Evolutionary conservation across 257 asterid species (phyloP).

Genomic region (Penstemon newberryi): DNA sequence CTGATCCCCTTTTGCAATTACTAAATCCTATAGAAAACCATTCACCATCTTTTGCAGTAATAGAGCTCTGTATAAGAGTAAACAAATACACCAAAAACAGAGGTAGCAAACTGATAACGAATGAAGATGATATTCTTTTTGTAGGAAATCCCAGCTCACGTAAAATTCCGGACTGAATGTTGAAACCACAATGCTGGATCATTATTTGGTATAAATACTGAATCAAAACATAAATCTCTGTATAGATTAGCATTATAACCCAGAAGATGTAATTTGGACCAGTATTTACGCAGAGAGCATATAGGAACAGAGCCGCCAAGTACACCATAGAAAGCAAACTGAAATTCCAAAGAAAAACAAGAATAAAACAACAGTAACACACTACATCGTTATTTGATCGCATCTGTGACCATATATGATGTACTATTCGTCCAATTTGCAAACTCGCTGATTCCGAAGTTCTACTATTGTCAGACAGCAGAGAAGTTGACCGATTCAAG

Average conservation of each 20-base stretch:
- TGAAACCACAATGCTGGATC: conserved; percentile 95
- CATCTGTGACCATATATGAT: conserved; percentile 92
- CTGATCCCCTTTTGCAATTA: conserved; percentile 46
- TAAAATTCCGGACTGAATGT: conserved; percentile 65
- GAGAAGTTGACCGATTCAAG: conserved; percentile 64
- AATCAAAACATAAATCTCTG: conserved; percentile 77
- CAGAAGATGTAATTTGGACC: conserved; percentile 93
- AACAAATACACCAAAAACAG: conserved; percentile 85
- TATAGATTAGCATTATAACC: conserved; percentile 87
- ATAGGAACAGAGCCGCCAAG: conserved; percentile 80
- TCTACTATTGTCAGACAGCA: conserved; percentile 83
- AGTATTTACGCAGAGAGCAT: conserved; percentile 92
- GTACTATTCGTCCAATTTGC: conserved; percentile 76
- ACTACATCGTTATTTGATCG: conserved; percentile 89
- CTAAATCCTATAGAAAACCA: conserved; percentile 74
- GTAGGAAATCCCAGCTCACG: conserved; percentile 81
- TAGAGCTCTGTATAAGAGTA: conserved; percentile 93
- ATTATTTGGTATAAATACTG: conserved; percentile 89
- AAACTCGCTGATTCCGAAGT: conserved; percentile 64
- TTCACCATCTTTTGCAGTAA: conserved; percentile 96
- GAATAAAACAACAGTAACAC: conserved; percentile 85
- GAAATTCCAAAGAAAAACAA: conserved; percentile 93
- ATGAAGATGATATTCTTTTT: conserved; percentile 71
- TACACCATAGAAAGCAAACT: conserved; percentile 96
- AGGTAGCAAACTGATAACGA: conserved; percentile 85